Evolutionary conservation across 2,329 filamentous ascomycete species (phyloP).

Genomic region (Diaporthe sp.): DNA sequence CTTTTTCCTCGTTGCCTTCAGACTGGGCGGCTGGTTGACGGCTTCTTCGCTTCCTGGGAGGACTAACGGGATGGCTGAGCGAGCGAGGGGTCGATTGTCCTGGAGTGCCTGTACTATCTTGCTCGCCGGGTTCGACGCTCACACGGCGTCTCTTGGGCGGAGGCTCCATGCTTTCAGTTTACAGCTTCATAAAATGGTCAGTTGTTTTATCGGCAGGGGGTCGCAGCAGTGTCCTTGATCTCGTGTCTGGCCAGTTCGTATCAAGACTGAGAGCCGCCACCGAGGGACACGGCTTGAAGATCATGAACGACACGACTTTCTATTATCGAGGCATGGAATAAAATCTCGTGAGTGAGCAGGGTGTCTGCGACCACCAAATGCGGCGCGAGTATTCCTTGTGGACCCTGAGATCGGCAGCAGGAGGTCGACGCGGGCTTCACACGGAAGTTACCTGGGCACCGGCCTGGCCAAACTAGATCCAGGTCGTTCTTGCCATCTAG

Average conservation of each 20-base stretch:
- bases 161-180: slow-evolving; percentile 36
- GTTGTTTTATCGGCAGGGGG: neutral
- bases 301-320: neutral
- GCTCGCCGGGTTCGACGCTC: neutral
- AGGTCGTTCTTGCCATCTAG: neutral
- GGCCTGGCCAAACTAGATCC: neutral
- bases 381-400: neutral
- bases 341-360: neutral
- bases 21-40: slow-evolving; percentile 35
- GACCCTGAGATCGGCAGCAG: neutral
- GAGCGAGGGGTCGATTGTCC: slow-evolving; percentile 46
- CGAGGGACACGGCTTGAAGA: neutral
- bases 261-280: neutral
- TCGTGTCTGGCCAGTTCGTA: neutral
- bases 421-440: neutral
- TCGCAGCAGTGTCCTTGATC: neutral
- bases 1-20: neutral
- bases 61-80: slow-evolving; percentile 60
- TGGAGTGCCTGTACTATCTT: neutral
- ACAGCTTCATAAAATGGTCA: neutral
- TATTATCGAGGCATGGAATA: too few species aligned
- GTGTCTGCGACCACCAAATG: neutral
- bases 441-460: neutral
- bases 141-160: slow-evolving; percentile 34
- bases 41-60: slow-evolving; percentile 56